Evolutionary conservation across 2,329 filamentous ascomycete species (phyloP), one percentile per base, ranked within the genome.

Genomic region (Curvularia sp.): DNA sequence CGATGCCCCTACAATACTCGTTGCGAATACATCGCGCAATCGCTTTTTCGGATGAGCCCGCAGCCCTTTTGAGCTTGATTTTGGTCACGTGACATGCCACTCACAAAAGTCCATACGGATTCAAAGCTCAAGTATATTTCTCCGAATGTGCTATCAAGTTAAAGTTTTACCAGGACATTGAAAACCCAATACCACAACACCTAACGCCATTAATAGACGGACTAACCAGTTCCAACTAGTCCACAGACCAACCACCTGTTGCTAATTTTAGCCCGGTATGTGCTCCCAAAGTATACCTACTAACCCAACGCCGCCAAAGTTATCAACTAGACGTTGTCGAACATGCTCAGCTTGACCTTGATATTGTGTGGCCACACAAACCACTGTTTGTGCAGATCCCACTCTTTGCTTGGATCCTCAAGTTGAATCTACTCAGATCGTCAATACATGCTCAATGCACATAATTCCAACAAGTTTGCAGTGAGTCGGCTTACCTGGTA

Each of bases 381-480:
- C 78, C 77, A 80, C 47, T 75, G 75, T 57, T 78, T 78, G 33
- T 72, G 69, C n/a, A 80, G 42, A 28, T 74, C 63, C 78, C 78
- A 80, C 54, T 79, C 73, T 57, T 75, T 69, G 13, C 58, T 63
- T 15, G 68, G 71, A 53, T 78, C 68, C 30, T 73, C 74, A 10
- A 80, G 69, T 10, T 70, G 70, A 55, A 79, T 75, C 75, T 73
- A 26, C 33, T 43, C 39, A 8, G 2, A 26, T 39, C 18, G n/a
- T 58, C n/a, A 58, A 51, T 30, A 60, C 38, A 49, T 33, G 15
- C 8, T 22, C 18, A 10, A 18, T 20, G 22, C 4, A 38, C 2
- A 30, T 6, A 24, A 35, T 24, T 35, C n/a, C 12, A 22, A 12
- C 3, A 10, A 39, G 9, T 12, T 31, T 15, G 31, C 33, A 3